Conservation (phyloP, 2,329 filamentous ascomycete species). For the Escovopsis sp. region DNA sequence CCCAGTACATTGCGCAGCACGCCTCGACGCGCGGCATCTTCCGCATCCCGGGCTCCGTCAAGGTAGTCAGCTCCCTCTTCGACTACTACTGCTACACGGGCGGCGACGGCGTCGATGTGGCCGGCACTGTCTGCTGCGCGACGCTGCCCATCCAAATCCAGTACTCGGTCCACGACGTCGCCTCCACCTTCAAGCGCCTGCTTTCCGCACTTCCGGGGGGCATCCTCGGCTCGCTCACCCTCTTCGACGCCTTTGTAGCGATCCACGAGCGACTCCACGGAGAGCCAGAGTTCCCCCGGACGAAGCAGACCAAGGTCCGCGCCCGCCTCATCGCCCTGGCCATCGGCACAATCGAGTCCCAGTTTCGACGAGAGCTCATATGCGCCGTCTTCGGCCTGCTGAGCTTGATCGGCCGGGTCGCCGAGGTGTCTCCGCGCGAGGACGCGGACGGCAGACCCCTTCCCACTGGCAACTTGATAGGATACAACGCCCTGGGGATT, state of each 20-base stretch:
- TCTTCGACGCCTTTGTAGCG: slow-evolving; percentile 48
- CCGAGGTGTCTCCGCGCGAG: slow-evolving; percentile 38
- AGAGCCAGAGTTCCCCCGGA: slow-evolving; percentile 35
- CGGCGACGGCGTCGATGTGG: slow-evolving; percentile 32
- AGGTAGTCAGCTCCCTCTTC: slow-evolving; percentile 42
- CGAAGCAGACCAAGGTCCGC: slow-evolving; percentile 41
- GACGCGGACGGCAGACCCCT: slow-evolving; percentile 36
- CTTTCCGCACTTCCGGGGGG: slow-evolving; percentile 49
- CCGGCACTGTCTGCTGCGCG: slow-evolving; percentile 42
- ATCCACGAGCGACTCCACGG: slow-evolving; percentile 42
- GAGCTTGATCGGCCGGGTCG: slow-evolving; percentile 42
- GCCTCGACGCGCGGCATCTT: slow-evolving; percentile 44
- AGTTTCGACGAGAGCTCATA: slow-evolving; percentile 47
- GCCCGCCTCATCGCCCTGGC: slow-evolving; percentile 52
- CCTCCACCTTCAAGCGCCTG: slow-evolving; percentile 52
- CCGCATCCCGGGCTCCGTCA: slow-evolving; percentile 44
- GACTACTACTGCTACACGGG: slow-evolving; percentile 44
- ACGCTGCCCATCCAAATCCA: slow-evolving; percentile 46
- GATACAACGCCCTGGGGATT: slow-evolving; percentile 46
- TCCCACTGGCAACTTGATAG: slow-evolving; percentile 46
- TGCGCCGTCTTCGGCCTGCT: slow-evolving; percentile 53
- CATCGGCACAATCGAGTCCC: slow-evolving; percentile 42
- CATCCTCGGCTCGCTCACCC: slow-evolving; percentile 44
- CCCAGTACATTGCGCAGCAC: slow-evolving; percentile 47
- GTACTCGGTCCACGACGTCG: slow-evolving; percentile 48